These are phyloP conservation scores for Suillus lakei DNA, from an alignment of 768 basidiomycete genomes.

Conservation along the genomic window DNA sequence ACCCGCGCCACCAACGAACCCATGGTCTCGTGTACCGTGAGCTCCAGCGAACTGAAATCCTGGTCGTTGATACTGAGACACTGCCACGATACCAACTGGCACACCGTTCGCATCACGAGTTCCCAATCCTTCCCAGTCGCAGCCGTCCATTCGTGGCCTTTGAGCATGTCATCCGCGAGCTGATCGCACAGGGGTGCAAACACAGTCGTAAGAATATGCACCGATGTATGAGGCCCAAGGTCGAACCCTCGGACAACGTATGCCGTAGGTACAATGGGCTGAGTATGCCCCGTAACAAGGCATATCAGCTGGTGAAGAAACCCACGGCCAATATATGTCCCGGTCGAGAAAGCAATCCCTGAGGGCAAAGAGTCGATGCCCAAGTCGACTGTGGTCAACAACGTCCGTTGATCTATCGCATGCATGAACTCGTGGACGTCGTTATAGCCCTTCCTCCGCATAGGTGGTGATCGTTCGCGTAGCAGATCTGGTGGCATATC, in stretches of 20 bases:
- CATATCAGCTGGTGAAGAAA: constrained; percentile 60
- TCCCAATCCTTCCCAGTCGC: constrained; percentile 43
- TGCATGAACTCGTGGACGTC: constrained; percentile 6
- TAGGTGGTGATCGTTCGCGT: background rate
- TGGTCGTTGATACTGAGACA: constrained; percentile 39
- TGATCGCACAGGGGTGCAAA: constrained; percentile 53
- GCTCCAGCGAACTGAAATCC: constrained; percentile 34
- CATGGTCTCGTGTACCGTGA: constrained; percentile 42
- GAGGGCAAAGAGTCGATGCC: constrained; percentile 52
- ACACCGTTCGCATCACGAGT: constrained; percentile 42
- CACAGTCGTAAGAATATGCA: constrained; percentile 47
- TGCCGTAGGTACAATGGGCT: constrained; percentile 33
- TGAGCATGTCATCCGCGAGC: constrained; percentile 42
- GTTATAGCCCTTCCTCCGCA: constrained; percentile 12
- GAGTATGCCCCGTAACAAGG: constrained; percentile 34
- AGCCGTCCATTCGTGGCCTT: constrained; percentile 32
- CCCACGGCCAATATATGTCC: constrained; percentile 64
- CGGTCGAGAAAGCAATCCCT: constrained; percentile 53
- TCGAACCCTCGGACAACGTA: constrained; percentile 45
- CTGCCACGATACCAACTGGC: constrained; percentile 53
- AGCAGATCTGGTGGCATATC: background rate
- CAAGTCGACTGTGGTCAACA: constrained; percentile 44
- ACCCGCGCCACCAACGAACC: constrained; percentile 43
- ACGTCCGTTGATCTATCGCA: constrained; percentile 8
- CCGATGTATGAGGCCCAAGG: constrained; percentile 47